Base-by-base conservation (phyloP, 1,284 basidiomycete species). In the Trichosporon inkin region DNA sequence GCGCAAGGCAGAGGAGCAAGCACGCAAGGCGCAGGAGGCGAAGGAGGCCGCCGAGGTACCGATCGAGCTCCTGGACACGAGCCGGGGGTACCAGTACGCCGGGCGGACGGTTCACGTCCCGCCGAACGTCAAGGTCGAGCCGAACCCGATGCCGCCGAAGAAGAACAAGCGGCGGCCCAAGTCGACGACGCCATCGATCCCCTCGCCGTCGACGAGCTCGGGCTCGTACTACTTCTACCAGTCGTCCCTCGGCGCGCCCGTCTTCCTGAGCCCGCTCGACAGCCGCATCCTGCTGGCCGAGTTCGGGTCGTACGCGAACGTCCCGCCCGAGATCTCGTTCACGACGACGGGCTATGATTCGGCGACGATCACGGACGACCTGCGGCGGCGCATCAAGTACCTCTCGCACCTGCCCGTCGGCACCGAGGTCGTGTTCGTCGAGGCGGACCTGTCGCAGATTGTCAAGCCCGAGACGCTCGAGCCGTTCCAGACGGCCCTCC, bases 221-320 rank as follows among this genome's bases (percentile, higher is more conserved):
- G 22, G 36, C 8, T 70, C 72, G 2, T 98, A 96, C 78, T 92
- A 89, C 71, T 99, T 91, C 78, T 99, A 97, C 77, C 96, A 99
- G 78, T 90, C 92, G 11, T 86, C 91, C 0, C 90, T 90, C 2
- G 96, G 95, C 16, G 83, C 91, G 62, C 89, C 91, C 17, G 84
- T 98, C 68, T 99, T 90, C 80, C 84, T 99, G 14, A 92, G 96
- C 72, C 94, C 95, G 2, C 84, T 99, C 39, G 95, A 99, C 75
- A 96, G 95, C 78, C 89, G 88, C 78, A 92, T 97, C 60, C 83
- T 99, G 14, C 82, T 93, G 16, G 84, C 90, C 11, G 88, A 94
- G 74, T 97, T 88, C 78, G 82, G 85, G 67, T 84, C 83, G 60
- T 98, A 98, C 68, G 79, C 87, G 1, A 83, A 86, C 2, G 95